phyloP scores from a whole-genome alignment of 192 early-diverging fungal species.

The Coemansia brasiliensis region DNA sequence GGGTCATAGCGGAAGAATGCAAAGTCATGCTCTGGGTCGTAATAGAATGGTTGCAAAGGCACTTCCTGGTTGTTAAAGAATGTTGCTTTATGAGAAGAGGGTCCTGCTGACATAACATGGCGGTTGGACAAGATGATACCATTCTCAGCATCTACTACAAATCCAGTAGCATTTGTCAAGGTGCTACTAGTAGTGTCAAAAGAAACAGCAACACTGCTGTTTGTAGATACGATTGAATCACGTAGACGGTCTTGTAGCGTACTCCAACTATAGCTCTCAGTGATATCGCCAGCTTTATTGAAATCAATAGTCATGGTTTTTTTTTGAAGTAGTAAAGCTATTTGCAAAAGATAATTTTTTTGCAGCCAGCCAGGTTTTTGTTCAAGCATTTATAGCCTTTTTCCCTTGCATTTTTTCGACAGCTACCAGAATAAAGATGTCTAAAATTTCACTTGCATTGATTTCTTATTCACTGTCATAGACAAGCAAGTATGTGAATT shows the following conservation, averaged over 20 bases:
- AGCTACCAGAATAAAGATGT: too few relatives aligned
- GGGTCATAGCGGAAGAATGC: constrained; percentile 75
- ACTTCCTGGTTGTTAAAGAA: constrained; percentile 71
- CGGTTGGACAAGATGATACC: constrained; percentile 75
- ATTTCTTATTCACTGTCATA: too few relatives aligned
- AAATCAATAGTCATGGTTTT: background rate
- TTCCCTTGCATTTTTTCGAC: too few relatives aligned
- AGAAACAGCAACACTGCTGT: background rate
- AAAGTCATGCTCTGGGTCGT: constrained; percentile 83
- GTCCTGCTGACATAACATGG: constrained; percentile 70
- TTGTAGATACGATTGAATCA: constrained; percentile 10
- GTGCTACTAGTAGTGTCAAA: constrained; percentile 3
- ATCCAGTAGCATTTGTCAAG: constrained; percentile 76
- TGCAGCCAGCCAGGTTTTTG: too few relatives aligned
- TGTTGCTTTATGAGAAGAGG: constrained; percentile 65
- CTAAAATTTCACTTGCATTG: too few relatives aligned
- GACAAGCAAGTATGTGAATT: too few relatives aligned
- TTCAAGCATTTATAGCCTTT: too few relatives aligned
- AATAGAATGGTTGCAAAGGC: constrained; percentile 64
- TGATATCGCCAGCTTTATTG: background rate
- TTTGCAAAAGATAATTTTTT: too few relatives aligned
- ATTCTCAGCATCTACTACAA: constrained; percentile 67
- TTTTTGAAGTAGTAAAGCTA: background rate
- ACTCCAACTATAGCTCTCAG: constrained; percentile 8
- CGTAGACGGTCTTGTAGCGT: constrained; percentile 26